These are phyloP conservation scores for Clavispora santaluciae DNA, from an alignment of 805 yeast species.

Conservation along the genomic window DNA sequence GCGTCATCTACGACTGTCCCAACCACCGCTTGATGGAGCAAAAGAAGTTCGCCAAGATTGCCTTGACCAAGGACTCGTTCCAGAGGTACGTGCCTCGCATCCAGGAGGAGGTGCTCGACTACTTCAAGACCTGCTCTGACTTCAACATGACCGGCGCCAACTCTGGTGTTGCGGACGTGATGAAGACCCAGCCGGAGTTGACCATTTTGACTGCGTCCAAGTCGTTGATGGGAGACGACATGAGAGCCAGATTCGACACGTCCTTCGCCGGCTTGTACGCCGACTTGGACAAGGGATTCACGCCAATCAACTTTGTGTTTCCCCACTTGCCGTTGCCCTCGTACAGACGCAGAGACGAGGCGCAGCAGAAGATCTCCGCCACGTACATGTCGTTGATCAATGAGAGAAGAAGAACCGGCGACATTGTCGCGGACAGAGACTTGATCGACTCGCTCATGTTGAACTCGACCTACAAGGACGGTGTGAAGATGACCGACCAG, in stretches of 20 bases:
- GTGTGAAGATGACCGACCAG: conserved; percentile 88
- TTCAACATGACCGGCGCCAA: conserved; percentile 38
- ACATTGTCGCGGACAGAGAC: conserved; percentile 74
- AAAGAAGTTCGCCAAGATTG: conserved; percentile 90
- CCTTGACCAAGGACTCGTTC: conserved; percentile 82
- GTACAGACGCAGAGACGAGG: conserved; percentile 79
- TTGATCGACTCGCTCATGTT: conserved; percentile 84
- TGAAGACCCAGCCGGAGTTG: conserved; percentile 87
- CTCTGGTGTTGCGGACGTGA: conserved; percentile 57
- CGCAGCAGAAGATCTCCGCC: conserved; percentile 73
- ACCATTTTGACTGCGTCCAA: conserved; percentile 96
- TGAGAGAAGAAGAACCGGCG: conserved; percentile 70
- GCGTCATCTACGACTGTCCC: conserved; percentile 96
- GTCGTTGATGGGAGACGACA: conserved; percentile 84
- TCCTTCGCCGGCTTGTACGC: conserved; percentile 80
- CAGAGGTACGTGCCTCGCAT: conserved; percentile 83
- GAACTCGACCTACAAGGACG: conserved; percentile 84
- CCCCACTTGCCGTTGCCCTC: conserved; percentile 87
- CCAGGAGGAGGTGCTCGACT: conserved; percentile 67
- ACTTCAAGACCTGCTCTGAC: conserved; percentile 50
- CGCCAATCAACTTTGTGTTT: conserved; percentile 93
- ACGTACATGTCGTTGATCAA: conserved; percentile 78
- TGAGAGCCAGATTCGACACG: conserved; percentile 76
- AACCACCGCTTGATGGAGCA: conserved; percentile 95
- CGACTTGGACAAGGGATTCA: conserved; percentile 95